phyloP scores from a whole-genome alignment of 2,329 filamentous ascomycete species.

The Monosporascus sp. region DNA sequence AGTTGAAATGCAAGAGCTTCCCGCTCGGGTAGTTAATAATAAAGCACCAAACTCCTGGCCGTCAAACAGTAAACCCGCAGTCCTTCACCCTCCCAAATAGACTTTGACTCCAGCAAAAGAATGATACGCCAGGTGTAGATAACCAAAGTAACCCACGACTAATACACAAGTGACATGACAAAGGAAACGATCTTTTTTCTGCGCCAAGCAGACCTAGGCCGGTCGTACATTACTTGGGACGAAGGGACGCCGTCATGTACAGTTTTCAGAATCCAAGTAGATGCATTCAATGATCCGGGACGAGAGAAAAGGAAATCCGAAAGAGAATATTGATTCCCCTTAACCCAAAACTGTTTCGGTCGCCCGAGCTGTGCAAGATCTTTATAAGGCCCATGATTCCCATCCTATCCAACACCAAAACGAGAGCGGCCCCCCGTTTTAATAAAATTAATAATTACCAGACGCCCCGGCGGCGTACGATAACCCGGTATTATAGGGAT shows the following conservation, averaged over 20 bases:
- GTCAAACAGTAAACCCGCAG: background rate
- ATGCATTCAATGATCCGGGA: constrained; percentile 3
- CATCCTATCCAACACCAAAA: constrained; percentile 7
- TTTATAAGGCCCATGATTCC: constrained; percentile 10
- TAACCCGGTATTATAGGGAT: constrained; percentile 2
- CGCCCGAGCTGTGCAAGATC: constrained; percentile 23
- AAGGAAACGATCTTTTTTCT: background rate
- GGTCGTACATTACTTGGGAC: background rate
- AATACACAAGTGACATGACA: background rate
- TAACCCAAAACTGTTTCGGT: constrained; percentile 18
- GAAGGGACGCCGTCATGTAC: background rate
- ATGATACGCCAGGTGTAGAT: background rate
- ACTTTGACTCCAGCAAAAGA: too few species aligned
- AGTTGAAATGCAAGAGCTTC: constrained; percentile 1
- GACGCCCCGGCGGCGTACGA: constrained; percentile 6
- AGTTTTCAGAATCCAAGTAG: constrained; percentile 3
- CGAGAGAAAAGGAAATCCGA: constrained; percentile 10
- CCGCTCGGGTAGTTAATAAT: constrained; percentile 2
- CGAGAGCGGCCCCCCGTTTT: constrained; percentile 1
- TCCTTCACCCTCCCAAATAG: background rate
- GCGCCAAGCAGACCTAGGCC: background rate
- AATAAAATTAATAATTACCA: background rate
- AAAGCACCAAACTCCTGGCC: constrained; percentile 9
- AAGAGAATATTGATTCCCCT: constrained; percentile 2
- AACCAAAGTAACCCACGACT: background rate